Percentiles rank a stretch among this genome's conserved stretches.
Evolutionary conservation across 2,329 filamentous ascomycete genomes (phyloP).

Genomic region (Aspergillus sp.): DNA sequence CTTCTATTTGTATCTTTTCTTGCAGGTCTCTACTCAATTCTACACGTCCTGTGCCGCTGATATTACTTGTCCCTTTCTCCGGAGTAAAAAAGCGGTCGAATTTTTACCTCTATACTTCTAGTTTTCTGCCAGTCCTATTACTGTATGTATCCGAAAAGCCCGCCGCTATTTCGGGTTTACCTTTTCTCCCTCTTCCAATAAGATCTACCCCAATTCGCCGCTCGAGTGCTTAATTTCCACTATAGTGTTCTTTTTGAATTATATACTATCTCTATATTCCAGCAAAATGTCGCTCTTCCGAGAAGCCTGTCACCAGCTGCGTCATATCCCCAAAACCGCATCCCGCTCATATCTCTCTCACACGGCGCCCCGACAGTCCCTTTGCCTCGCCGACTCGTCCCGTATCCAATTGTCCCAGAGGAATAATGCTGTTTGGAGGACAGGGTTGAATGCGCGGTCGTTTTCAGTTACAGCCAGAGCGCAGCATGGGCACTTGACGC

Average conservation of each 20-base stretch:
- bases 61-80: no score
- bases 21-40: no score
- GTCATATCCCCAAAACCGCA: conserved; percentile 51
- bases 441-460: conserved; percentile 28
- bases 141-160: conserved; percentile 15
- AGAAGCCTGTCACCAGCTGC: conserved; percentile 26
- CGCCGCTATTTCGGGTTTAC: conserved; percentile 14
- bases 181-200: background rate
- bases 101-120: no score
- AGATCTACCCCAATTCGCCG: background rate
- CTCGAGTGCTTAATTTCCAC: background rate
- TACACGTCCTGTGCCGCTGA: no score
- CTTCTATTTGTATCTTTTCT: no score
- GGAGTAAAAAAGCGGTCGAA: no score
- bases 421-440: conserved; percentile 2
- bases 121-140: no score
- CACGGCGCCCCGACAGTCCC: conserved; percentile 14
- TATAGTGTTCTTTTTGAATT: conserved; percentile 1
- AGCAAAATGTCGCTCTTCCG: conserved; percentile 27
- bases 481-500: conserved; percentile 71
- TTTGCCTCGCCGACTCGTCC: conserved; percentile 10
- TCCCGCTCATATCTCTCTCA: conserved; percentile 34
- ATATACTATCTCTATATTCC: background rate
- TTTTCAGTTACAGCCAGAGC: conserved; percentile 60
- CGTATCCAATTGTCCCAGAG: conserved; percentile 6